phyloP scores from a whole-genome alignment of 106 monocot species.

The Chionographis japonica region DNA sequence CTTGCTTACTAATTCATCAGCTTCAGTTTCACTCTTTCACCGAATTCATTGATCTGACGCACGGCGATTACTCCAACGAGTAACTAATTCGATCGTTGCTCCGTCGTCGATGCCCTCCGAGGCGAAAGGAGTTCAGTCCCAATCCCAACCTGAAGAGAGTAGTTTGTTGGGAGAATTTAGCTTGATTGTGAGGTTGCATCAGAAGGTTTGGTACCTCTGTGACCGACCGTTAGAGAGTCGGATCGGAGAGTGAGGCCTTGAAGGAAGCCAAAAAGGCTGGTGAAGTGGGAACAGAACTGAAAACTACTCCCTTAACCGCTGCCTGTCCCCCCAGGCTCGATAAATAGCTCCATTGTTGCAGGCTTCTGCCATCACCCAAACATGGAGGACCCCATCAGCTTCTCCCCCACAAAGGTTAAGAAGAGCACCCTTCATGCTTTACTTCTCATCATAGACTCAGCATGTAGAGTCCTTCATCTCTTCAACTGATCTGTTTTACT shows the following conservation, averaged over 20 bases:
- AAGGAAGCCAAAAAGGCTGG: background rate
- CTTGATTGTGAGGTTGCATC: slow-evolving; percentile 4
- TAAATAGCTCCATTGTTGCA: slow-evolving; percentile 7
- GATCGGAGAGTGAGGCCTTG: background rate
- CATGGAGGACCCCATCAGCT: slow-evolving; percentile 15
- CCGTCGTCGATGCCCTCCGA: no score
- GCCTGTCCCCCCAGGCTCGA: background rate
- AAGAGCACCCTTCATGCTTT: background rate
- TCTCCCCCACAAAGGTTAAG: slow-evolving; percentile 19
- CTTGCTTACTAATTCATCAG: no score
- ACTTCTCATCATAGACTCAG: background rate
- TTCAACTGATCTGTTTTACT: background rate
- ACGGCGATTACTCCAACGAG: background rate
- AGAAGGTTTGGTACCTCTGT: background rate
- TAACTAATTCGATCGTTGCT: background rate
- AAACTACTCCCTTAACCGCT: background rate
- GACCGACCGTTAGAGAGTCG: background rate
- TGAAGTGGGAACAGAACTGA: slow-evolving; percentile 18
- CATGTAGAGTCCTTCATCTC: background rate
- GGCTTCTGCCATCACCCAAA: background rate
- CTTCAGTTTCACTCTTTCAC: no score
- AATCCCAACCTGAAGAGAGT: background rate
- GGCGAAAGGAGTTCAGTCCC: background rate
- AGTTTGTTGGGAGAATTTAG: slow-evolving; percentile 7
- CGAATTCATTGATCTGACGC: background rate